These are phyloP conservation scores for Wallacemonas sp. DNA, from an alignment of 208 protist species.

Conservation along the genomic window DNA sequence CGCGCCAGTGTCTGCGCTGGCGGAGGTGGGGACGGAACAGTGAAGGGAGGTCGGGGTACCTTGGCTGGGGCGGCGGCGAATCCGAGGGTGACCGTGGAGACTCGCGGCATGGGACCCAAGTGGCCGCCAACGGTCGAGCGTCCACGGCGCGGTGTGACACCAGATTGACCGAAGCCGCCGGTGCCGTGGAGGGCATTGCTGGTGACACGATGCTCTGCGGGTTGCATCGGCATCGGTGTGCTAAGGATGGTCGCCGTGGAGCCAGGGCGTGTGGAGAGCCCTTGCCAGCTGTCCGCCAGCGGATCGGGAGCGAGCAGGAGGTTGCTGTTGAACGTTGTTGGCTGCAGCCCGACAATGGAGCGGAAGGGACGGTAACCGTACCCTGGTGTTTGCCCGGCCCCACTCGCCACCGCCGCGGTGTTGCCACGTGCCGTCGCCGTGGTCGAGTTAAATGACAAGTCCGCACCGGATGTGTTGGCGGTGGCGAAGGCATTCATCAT, in stretches of 20 bases:
- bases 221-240: constrained; percentile 1
- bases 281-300: neutral
- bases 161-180: neutral
- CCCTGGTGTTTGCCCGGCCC: too few species aligned
- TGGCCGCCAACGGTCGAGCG: neutral
- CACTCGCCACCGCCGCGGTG: too few species aligned
- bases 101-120: too few species aligned
- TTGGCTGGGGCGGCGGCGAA: too few species aligned
- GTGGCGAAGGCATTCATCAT: neutral
- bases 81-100: too few species aligned
- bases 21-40: too few species aligned
- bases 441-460: too few species aligned
- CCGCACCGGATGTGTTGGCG: too few species aligned
- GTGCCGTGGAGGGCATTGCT: neutral
- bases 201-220: constrained; percentile 1
- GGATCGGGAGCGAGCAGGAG: neutral
- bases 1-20: too few species aligned
- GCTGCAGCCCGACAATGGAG: neutral
- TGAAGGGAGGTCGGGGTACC: too few species aligned
- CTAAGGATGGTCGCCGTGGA: neutral
- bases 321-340: neutral
- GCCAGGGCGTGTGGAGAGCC: neutral
- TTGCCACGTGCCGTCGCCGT: too few species aligned
- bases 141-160: neutral
- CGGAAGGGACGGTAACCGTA: neutral